Evolutionary conservation across 441 rosid species (phyloP), one percentile per base, ranked within the genome.

Genomic region (Populus tomentosa): DNA sequence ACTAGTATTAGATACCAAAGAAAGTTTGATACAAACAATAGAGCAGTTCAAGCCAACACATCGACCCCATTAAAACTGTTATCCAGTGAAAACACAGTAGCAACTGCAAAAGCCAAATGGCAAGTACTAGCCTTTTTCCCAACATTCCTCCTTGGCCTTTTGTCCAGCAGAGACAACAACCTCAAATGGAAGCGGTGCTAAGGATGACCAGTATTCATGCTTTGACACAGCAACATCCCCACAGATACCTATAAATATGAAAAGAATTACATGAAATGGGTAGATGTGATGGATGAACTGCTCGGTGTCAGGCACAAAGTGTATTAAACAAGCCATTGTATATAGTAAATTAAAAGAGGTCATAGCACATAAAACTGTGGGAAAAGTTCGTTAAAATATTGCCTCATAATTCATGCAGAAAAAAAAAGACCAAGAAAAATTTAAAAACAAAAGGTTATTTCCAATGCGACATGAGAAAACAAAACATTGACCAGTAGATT

Each of bases 171-270:
- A 94, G 61, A 90, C 83, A 80, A 94, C 98, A 73, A 96, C 87
- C 86, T 96, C 99, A 84, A 92, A 87, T 63, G 98, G 98, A 85
- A 94, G 98, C 72, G 98, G 99, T 75, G 99, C 98, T 38, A 94
- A 87, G 78, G 98, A 94, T 62, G 98, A 94, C 99, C 99, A 96
- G 46, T 83, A 85, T 76, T 92, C 98, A 83, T 89, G 87, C 87
- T 93, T 92, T 42, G 92, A 82, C 61, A 77, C 74, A 76, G 99
- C 92, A 87, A 94, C 91, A 79, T 96, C 98, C 20, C 91, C 77
- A 81, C 96, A 92, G 75, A 94, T 89, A 79, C 97, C 98, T 96
- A 78, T 14, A 80, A 74, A 6, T 67, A 84, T 75, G 74, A 67
- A 75, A 63, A 61, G 30, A 28, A 28, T 28, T 80, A 80, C 28